phyloP scores from a whole-genome alignment of 2,329 filamentous ascomycete genomes.

The Colletotrichum gigasporum region DNA sequence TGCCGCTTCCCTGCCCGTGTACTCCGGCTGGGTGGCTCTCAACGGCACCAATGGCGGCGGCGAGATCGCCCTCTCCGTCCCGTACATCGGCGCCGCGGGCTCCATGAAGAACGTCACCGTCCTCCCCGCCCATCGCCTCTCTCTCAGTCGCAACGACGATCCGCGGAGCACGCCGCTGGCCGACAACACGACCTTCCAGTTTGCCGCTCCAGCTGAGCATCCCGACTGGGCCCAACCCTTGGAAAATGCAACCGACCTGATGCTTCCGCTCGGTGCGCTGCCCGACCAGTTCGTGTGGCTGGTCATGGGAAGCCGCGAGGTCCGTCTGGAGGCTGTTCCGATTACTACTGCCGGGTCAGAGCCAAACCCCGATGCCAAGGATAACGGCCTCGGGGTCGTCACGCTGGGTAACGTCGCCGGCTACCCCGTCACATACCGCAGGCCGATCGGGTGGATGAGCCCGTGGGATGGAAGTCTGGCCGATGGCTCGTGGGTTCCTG shows the following conservation, averaged over 20 bases:
- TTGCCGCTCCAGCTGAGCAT: constrained; percentile 2
- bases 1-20: constrained; percentile 46
- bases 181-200: constrained; percentile 21
- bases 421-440: constrained; percentile 11
- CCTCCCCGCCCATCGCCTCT: constrained; percentile 1
- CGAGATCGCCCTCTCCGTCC: constrained; percentile 1
- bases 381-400: constrained; percentile 14
- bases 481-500: constrained; percentile 56
- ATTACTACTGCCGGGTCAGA: not conserved
- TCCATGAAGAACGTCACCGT: constrained; percentile 26
- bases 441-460: constrained; percentile 11
- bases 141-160: constrained; percentile 18
- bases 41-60: constrained; percentile 46
- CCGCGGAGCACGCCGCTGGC: not conserved
- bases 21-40: constrained; percentile 54
- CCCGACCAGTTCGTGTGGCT: constrained; percentile 25
- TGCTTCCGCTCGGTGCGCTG: constrained; percentile 9
- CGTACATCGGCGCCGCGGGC: constrained; percentile 24
- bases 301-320: constrained; percentile 30
- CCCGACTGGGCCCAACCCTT: constrained; percentile 10
- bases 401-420: constrained; percentile 19
- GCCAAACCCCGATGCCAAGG: not conserved
- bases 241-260: not conserved
- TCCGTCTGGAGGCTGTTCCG: constrained; percentile 24
- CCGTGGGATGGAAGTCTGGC: constrained; percentile 57